Conservation (phyloP, 495 filamentous ascomycete genomes). For the Tuber microsphaerosporum region DNA sequence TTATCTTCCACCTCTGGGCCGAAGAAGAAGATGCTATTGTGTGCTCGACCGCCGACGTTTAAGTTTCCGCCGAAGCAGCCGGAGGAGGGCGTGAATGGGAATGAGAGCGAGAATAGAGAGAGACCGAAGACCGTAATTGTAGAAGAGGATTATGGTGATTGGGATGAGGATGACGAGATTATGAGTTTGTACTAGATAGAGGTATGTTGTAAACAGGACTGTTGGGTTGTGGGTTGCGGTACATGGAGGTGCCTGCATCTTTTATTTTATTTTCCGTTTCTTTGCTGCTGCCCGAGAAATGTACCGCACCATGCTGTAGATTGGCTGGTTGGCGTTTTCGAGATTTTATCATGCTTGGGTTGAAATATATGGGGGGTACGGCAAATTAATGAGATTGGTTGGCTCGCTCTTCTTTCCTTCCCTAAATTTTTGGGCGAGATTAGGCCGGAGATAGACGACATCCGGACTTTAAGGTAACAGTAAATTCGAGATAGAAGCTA, state of each 20-base stretch:
- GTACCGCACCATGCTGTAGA: not conserved
- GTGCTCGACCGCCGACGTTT: not conserved
- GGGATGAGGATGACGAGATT: slow-evolving; percentile 2
- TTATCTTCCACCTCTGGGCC: not conserved
- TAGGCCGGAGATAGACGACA: not conserved
- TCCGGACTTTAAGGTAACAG: not conserved
- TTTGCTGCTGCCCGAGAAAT: not conserved
- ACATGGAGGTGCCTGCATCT: not conserved
- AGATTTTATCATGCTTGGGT: not conserved
- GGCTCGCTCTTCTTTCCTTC: not conserved
- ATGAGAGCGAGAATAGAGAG: not conserved
- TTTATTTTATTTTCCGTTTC: not conserved
- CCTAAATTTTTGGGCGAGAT: not conserved
- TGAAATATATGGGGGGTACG: not conserved
- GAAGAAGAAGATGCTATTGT: not conserved
- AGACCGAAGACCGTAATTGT: not conserved
- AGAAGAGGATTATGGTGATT: not conserved
- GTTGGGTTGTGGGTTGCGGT: not conserved
- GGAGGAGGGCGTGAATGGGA: not conserved
- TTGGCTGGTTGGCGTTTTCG: not conserved
- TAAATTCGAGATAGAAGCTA: not conserved
- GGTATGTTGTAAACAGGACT: not conserved
- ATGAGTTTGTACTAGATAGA: not conserved
- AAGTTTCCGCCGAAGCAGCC: slow-evolving; percentile 1
- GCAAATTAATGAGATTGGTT: not conserved